Conservation (phyloP, 1,284 basidiomycete species). For the Schizophyllum amplum region DNA sequence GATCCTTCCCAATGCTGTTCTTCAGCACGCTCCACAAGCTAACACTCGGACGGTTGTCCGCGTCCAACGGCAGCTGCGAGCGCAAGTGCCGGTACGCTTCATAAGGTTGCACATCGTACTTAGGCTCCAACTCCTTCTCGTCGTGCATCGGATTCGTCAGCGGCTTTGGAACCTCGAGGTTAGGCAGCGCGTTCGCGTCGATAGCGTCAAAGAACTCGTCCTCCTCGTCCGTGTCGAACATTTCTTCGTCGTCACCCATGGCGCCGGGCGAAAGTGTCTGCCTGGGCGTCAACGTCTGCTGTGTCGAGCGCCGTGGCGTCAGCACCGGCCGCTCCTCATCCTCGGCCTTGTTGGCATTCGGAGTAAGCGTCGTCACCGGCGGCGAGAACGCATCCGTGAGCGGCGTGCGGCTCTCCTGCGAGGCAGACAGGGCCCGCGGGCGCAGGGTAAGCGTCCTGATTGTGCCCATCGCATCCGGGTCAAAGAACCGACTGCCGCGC, state of each 20-base stretch:
- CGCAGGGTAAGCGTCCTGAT: constrained; percentile 16
- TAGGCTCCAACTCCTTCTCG: constrained; percentile 17
- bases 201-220: constrained; percentile 99
- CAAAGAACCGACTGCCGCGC: constrained; percentile 48
- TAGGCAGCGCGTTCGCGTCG: constrained; percentile 73
- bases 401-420: constrained; percentile 1
- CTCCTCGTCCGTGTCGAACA: constrained; percentile 75
- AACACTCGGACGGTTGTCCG: constrained; percentile 82
- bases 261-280: constrained; percentile 10
- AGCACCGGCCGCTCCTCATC: background rate
- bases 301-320: background rate
- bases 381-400: constrained; percentile 3
- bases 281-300: background rate
- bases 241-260: constrained; percentile 28
- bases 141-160: constrained; percentile 33
- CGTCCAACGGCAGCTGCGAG: constrained; percentile 52
- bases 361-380: background rate
- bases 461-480: constrained; percentile 16
- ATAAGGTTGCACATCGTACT: constrained; percentile 45
- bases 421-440: constrained; percentile 6
- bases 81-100: constrained; percentile 67
- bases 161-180: constrained; percentile 59
- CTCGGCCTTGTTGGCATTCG: background rate
- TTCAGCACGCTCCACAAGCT: constrained; percentile 96
- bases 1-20: constrained; percentile 93